A percentile compares a stretch with the other conserved stretches of the same genome.
These are phyloP conservation scores for Fragaria nilgerrensis DNA, from an alignment of 306 rosid genomes.

Conservation along the genomic window DNA sequence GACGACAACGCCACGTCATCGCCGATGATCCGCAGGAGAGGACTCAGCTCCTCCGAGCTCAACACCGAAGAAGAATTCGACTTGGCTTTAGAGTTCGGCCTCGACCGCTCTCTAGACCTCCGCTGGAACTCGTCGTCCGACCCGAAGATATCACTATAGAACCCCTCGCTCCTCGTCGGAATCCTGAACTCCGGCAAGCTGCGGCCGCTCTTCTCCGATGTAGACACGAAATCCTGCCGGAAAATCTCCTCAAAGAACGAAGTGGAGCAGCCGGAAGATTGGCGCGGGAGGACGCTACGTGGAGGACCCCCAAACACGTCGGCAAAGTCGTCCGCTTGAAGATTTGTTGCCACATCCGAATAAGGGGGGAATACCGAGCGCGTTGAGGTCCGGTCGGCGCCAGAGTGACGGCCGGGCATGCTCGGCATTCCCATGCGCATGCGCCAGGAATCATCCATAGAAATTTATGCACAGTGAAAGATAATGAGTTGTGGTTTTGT, in stretches of 20 bases:
- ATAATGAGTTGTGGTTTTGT: background rate
- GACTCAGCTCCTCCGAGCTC: slow-evolving; percentile 85
- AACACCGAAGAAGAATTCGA: slow-evolving; percentile 72
- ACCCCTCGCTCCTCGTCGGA: slow-evolving; percentile 52
- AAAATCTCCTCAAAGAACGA: slow-evolving; percentile 58
- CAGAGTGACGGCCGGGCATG: slow-evolving; percentile 51
- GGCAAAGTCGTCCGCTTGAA: slow-evolving; percentile 52
- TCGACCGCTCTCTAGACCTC: slow-evolving; percentile 72
- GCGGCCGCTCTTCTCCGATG: slow-evolving; percentile 34
- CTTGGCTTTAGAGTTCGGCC: slow-evolving; percentile 59
- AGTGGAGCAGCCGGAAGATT: slow-evolving; percentile 31
- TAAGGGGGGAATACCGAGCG: slow-evolving; percentile 30
- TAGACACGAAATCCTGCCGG: slow-evolving; percentile 36
- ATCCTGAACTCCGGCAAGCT: slow-evolving; percentile 67
- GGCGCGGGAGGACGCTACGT: slow-evolving; percentile 49
- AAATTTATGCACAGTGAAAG: background rate
- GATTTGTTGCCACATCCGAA: slow-evolving; percentile 25
- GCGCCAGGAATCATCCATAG: slow-evolving; percentile 66
- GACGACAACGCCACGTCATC: slow-evolving; percentile 74
- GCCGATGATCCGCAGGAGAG: slow-evolving; percentile 50
- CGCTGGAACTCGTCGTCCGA: slow-evolving; percentile 60
- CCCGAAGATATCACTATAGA: slow-evolving; percentile 65
- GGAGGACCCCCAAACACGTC: slow-evolving; percentile 96
- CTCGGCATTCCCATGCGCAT: slow-evolving; percentile 49
- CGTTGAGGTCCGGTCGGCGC: slow-evolving; percentile 30